These are phyloP conservation scores for Avicennia marina DNA, from an alignment of 257 asterid species.

Conservation along the genomic window DNA sequence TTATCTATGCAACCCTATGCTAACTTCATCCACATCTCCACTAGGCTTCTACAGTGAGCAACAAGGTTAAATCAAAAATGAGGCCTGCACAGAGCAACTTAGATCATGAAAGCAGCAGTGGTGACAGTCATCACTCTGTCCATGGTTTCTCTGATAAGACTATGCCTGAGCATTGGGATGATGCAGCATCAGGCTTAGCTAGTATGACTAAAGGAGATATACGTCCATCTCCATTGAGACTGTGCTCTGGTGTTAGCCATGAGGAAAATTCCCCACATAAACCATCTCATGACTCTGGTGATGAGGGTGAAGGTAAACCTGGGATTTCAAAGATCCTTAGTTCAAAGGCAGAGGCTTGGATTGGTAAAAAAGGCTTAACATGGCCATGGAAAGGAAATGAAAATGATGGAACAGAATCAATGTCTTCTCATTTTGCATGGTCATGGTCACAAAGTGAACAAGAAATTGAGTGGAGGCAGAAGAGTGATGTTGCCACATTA, in stretches of 20 bases:
- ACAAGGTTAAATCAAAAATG: constrained; percentile 81
- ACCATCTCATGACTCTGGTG: constrained; percentile 57
- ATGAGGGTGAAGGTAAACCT: constrained; percentile 65
- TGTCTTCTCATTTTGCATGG: constrained; percentile 57
- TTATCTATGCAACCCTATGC: constrained; percentile 18
- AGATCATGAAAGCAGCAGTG: constrained; percentile 64
- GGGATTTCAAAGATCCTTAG: constrained; percentile 64
- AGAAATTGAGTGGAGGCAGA: constrained; percentile 50
- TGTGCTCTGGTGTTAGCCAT: constrained; percentile 37
- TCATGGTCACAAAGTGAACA: constrained; percentile 68
- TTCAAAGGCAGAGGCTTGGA: constrained; percentile 89
- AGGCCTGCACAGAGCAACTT: constrained; percentile 44
- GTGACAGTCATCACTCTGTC: constrained; percentile 61
- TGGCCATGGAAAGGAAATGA: constrained; percentile 93
- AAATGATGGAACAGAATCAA: constrained; percentile 55
- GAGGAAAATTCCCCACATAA: constrained; percentile 41
- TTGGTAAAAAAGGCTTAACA: constrained; percentile 48
- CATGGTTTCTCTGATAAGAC: constrained; percentile 42
- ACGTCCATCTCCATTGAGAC: constrained; percentile 64
- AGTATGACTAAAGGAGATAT: constrained; percentile 82
- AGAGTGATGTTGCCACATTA: constrained; percentile 27
- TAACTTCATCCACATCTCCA: constrained; percentile 27
- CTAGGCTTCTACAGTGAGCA: constrained; percentile 86
- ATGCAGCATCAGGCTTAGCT: constrained; percentile 84
- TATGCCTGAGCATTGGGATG: constrained; percentile 55